phyloP scores from a whole-genome alignment of 768 basidiomycete genomes.

The Agaricus subrufescens region DNA sequence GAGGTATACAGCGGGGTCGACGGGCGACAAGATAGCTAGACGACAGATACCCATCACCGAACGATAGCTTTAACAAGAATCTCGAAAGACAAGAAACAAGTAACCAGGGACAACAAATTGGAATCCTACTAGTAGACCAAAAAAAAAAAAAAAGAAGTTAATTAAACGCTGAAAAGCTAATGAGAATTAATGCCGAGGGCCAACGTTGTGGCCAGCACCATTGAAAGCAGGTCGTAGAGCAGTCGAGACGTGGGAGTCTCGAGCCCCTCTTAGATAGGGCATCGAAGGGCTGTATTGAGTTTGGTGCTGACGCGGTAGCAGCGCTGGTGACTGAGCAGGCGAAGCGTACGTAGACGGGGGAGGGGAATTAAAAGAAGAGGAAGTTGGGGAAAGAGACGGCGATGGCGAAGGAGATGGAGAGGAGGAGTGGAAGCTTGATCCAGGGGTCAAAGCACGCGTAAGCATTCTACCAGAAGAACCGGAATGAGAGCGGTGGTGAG shows the following conservation, averaged over 20 bases:
- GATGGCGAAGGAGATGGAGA: constrained; percentile 18
- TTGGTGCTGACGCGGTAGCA: constrained; percentile 1
- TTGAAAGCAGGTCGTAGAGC: constrained; percentile 30
- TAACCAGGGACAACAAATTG: too few species aligned
- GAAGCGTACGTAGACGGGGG: constrained; percentile 7
- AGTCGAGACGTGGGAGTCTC: constrained; percentile 29
- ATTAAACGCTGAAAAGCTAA: not conserved
- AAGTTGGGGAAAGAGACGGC: constrained; percentile 12
- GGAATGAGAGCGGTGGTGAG: constrained; percentile 1
- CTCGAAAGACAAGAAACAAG: too few species aligned
- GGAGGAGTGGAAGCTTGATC: constrained; percentile 13
- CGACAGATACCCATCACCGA: too few species aligned
- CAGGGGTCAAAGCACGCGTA: constrained; percentile 12
- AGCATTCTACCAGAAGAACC: constrained; percentile 5
- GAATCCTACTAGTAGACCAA: not conserved
- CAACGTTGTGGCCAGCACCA: not conserved
- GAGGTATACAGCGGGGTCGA: too few species aligned
- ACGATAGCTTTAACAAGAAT: too few species aligned
- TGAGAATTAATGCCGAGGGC: not conserved
- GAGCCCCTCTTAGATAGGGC: constrained; percentile 24
- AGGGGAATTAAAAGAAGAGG: constrained; percentile 1
- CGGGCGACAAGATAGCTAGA: too few species aligned
- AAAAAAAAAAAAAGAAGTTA: not conserved
- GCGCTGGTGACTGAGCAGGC: constrained; percentile 5
- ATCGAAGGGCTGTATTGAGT: constrained; percentile 24